phyloP scores from a whole-genome alignment of 371 early-diverging fungal species.

The Mortierella sp. region DNA sequence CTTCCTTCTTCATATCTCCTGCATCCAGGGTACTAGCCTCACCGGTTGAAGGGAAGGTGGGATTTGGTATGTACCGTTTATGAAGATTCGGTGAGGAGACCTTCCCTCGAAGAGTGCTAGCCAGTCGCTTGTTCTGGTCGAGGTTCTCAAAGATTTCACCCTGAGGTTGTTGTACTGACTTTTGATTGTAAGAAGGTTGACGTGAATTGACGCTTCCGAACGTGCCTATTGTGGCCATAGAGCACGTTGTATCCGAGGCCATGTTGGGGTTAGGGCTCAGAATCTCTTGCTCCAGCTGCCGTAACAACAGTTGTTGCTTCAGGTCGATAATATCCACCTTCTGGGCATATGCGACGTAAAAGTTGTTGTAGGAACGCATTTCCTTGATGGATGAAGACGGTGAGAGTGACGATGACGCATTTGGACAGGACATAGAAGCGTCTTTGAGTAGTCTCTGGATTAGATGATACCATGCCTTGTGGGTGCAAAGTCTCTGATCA shows the following conservation, averaged over 20 bases:
- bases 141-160: not conserved
- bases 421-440: conserved; percentile 12
- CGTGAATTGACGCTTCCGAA: not conserved
- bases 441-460: conserved; percentile 36
- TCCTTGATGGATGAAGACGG: conserved; percentile 31
- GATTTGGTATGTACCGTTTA: not conserved
- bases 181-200: not conserved
- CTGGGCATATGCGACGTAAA: conserved; percentile 47
- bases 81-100: conserved; percentile 16
- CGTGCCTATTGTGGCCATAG: not conserved
- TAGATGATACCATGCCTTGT: conserved; percentile 36
- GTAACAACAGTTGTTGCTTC: conserved; percentile 30
- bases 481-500: conserved; percentile 40
- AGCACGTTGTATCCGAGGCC: conserved; percentile 17
- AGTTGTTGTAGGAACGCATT: conserved; percentile 48
- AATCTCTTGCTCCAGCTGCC: conserved; percentile 39
- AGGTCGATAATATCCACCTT: conserved; percentile 41
- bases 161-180: conserved; percentile 1
- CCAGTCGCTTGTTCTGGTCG: conserved; percentile 8
- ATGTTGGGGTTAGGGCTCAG: conserved; percentile 27
- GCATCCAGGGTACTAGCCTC: not conserved
- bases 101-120: conserved; percentile 23
- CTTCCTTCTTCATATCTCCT: not conserved
- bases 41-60: not conserved
- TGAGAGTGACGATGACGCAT: not conserved